A percentile compares a stretch with the other conserved stretches of the same genome.
Conservation (phyloP, 345 rosid species). For the Noccaea bulbosa region DNA sequence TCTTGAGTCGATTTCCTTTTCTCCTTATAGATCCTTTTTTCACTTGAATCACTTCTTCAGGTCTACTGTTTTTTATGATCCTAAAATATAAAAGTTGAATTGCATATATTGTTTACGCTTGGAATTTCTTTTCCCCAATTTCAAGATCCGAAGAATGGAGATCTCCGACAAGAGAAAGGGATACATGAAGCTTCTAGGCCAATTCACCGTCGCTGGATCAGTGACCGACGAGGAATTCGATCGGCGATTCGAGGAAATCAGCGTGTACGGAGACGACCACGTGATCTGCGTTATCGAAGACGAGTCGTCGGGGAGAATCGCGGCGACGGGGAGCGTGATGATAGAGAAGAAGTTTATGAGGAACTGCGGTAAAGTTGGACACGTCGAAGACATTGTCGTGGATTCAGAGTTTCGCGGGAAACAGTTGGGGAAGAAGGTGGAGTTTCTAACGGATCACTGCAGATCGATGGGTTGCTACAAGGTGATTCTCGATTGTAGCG, state of each 20-base stretch:
- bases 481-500: conserved; percentile 77
- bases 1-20: too few species aligned
- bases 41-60: too few species aligned
- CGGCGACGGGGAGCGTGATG: conserved; percentile 73
- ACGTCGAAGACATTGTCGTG: conserved; percentile 86
- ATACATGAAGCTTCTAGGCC: conserved; percentile 68
- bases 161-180: conserved; percentile 75
- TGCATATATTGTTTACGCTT: too few species aligned
- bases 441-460: conserved; percentile 64
- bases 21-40: too few species aligned
- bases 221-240: conserved; percentile 74
- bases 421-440: conserved; percentile 67
- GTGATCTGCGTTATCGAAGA: conserved; percentile 87
- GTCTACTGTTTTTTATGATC: too few species aligned
- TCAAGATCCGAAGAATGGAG: conserved; percentile 66
- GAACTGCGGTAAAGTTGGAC: conserved; percentile 85
- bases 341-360: conserved; percentile 88
- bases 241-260: conserved; percentile 63
- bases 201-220: conserved; percentile 60
- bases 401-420: conserved; percentile 63
- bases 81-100: too few species aligned
- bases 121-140: too few species aligned
- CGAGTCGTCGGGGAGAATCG: conserved; percentile 50
- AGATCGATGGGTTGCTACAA: conserved; percentile 73
- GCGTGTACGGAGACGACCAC: conserved; percentile 70